Conservation (phyloP, 129 eudicot species). For the Dittrichia graveolens region DNA sequence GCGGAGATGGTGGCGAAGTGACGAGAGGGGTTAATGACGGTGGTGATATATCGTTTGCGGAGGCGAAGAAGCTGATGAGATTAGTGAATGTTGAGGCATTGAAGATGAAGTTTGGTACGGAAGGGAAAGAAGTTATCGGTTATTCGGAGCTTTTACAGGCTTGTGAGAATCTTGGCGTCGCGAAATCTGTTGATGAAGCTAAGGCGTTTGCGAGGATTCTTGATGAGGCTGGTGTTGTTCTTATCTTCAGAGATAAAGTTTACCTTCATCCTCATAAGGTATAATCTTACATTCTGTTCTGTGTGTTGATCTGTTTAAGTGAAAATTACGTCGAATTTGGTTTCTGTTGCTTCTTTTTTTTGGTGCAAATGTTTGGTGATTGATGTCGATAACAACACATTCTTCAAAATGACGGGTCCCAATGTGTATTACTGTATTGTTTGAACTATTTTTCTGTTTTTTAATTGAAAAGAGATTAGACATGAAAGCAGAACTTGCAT, state of each 20-base stretch:
- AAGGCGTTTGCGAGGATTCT: slow-evolving; percentile 67
- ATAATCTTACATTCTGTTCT: background rate
- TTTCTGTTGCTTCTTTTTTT: slow-evolving; percentile 5
- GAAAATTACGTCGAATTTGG: background rate
- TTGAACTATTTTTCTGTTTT: background rate
- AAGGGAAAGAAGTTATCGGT: slow-evolving; percentile 67
- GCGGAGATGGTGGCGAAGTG: slow-evolving; percentile 32
- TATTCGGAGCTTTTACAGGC: slow-evolving; percentile 64
- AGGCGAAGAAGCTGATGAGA: slow-evolving; percentile 86
- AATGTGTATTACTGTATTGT: background rate
- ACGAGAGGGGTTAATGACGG: slow-evolving; percentile 18
- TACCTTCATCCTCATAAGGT: slow-evolving; percentile 96
- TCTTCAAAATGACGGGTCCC: slow-evolving; percentile 3
- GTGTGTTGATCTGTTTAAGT: background rate
- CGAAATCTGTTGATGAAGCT: slow-evolving; percentile 67
- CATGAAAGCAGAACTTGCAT: slow-evolving; percentile 4
- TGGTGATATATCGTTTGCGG: slow-evolving; percentile 52
- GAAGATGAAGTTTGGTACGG: slow-evolving; percentile 67
- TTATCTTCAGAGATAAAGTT: slow-evolving; percentile 87
- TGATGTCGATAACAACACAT: background rate
- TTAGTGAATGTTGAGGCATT: slow-evolving; percentile 85
- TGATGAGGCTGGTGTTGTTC: slow-evolving; percentile 92
- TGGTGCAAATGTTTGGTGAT: background rate
- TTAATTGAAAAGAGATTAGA: background rate
- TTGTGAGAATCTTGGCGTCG: slow-evolving; percentile 69